Base-by-base conservation (phyloP, 352 stramenopile species). In the Globisporangium iwayamae region DNA sequence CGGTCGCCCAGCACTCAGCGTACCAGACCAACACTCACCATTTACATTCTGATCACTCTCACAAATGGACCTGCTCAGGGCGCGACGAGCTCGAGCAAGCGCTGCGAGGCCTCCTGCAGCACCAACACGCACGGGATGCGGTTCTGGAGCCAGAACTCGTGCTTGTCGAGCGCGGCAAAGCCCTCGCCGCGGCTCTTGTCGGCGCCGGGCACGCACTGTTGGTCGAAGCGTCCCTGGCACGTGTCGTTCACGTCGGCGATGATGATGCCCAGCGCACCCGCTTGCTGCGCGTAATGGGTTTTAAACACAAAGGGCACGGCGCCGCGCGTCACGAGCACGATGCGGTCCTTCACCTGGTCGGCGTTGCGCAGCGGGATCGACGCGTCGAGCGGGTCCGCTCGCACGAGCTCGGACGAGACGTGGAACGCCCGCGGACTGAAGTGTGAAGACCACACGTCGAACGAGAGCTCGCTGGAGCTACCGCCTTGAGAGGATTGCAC, bases 301-400 rank as follows among this genome's bases (percentile, higher is more conserved):
- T 94, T 94, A 70, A 89, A 88, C 38, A 88, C 74, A 56, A 94
- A 76, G 0, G 85, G 77, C 1, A 85, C 76, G 8, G 53, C 51
- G 11, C 83, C 85, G 38, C 81, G 80, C 5, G 73, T 43, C n/a
- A 83, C 66, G 53, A 93, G 47, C 22, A 87, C 67, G 13, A 93
- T 66, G 38, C 85, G 81, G 52, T 90, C 81, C 4, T 70, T 74
- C n/a, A 85, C 79, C 8, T 68, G 55, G 4, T 62, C 66, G 7
- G 72, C 71, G 34, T 94, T 94, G 32, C 51, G 62, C 32, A 94
- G 63, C 6, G 80, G 76, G 22, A 51, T 47, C 14, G 79, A 77
- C 30, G 81, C 85, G 56, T 91, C 73, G 0, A 84, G 53, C 1
- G 85, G 85, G 18, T 92, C 81, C 1, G 83, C 83, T 6, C 83